Base-by-base conservation (phyloP, 164 flowering plant species). In the Hamamelis virginiana region DNA sequence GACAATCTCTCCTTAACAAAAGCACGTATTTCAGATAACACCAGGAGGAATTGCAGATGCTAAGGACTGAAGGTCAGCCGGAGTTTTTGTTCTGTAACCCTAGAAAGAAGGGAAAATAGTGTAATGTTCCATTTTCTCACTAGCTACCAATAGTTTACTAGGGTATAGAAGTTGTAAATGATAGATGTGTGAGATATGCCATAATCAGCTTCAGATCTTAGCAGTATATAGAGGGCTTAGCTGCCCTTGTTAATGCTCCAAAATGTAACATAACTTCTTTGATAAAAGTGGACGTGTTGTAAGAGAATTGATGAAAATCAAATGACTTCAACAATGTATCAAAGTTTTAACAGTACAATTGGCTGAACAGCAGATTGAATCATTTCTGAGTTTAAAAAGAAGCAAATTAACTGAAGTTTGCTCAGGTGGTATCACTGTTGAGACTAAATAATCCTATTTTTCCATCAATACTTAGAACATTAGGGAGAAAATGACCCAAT, bases 11-110 rank as follows among this genome's bases (percentile, higher is more conserved):
- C 66, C 89, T 87, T 86, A 71, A 90, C 89, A 58, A 59, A 72
- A 69, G 59, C 80, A 94, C 89, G 76, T 92, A 43, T 89, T 92
- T 74, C 97, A 92, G 96, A 95, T 92, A 85, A 91, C 97, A 70
- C 75, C 88, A 74, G 98, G 97, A 26, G 97, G 97, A 74, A 86
- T 92, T 78, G 91, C 97, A 53, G 97, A 91, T 70, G 97, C 92
- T 0, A 95, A 91, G 83, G 97, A 92, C 79, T 95, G 79, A 87
- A 23, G 68, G 72, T 28, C 41, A 45, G 26, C 26, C 26, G 9
- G 2, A 16, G 69, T 56, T 33, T 33, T 15, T 43, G 18, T 58
- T 19, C 65, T 15, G 18, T 18, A 15, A 46, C 41, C 28, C 57
- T 47, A 43, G 48, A 33, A 33, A 53, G 51, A 16, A 12, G 8